phyloP scores from a whole-genome alignment of 2,329 filamentous ascomycete genomes.

The Ascochyta viciae-villosae region DNA sequence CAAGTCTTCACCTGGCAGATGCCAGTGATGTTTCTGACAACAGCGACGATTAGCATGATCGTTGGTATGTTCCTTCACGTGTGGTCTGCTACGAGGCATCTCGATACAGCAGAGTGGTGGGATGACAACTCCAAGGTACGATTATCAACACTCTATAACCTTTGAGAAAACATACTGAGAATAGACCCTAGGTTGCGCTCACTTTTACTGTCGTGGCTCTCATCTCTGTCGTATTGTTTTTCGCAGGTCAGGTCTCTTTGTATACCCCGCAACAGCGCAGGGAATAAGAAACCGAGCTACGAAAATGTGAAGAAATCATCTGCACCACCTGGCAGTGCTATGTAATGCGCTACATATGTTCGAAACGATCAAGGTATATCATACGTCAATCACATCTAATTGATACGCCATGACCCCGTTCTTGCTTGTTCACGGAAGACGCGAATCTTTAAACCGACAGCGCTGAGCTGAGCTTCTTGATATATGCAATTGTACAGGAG shows the following conservation, averaged over 20 bases:
- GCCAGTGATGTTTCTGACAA: slow-evolving; percentile 47
- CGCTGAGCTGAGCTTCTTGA: too few relatives aligned
- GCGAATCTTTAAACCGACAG: too few relatives aligned
- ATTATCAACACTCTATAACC: neutral
- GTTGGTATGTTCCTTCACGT: slow-evolving; percentile 49
- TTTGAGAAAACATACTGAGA: neutral
- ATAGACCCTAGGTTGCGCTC: slow-evolving; percentile 26
- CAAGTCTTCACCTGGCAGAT: slow-evolving; percentile 51
- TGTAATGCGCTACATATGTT: too few relatives aligned
- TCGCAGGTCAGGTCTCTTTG: slow-evolving; percentile 30
- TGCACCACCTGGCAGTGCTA: too few relatives aligned
- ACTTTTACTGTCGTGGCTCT: slow-evolving; percentile 29
- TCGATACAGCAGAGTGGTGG: slow-evolving; percentile 36
- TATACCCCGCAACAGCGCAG: slow-evolving; percentile 20
- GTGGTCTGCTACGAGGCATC: slow-evolving; percentile 43
- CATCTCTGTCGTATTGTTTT: slow-evolving; percentile 26
- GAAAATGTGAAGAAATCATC: neutral
- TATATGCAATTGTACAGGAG: too few relatives aligned
- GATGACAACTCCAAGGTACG: slow-evolving; percentile 41
- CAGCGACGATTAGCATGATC: slow-evolving; percentile 48
- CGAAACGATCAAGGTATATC: too few relatives aligned
- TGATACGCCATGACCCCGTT: too few relatives aligned
- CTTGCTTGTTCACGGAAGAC: too few relatives aligned
- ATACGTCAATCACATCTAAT: too few relatives aligned
- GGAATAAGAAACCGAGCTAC: neutral